Evolutionary conservation across 176 grass and related monocot species (phyloP).

Genomic region (Phragmites australis): DNA sequence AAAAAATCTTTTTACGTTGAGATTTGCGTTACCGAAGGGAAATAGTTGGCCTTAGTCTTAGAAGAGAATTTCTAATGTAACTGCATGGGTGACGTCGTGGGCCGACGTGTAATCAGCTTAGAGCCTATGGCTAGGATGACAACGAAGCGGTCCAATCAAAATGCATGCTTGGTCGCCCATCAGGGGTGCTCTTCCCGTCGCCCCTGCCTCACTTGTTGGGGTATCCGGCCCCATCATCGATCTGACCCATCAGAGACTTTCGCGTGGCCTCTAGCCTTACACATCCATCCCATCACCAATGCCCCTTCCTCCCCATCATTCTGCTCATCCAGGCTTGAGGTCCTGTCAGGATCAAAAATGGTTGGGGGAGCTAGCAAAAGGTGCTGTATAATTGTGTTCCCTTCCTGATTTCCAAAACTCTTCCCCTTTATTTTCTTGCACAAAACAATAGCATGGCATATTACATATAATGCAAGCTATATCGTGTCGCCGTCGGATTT

Average conservation of each 20-base stretch:
- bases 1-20: no score
- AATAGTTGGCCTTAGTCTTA: no score
- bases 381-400: neutral
- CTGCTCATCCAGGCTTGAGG: neutral
- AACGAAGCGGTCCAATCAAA: slow-evolving; percentile 4
- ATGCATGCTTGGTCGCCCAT: slow-evolving; percentile 28
- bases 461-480: neutral
- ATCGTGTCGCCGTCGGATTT: neutral
- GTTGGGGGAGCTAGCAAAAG: neutral
- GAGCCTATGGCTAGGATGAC: slow-evolving; percentile 2
- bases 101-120: no score
- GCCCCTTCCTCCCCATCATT: no score
- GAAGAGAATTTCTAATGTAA: no score
- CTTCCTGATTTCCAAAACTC: neutral
- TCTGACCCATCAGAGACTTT: neutral
- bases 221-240: slow-evolving; percentile 37
- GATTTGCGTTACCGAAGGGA: no score
- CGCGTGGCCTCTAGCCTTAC: slow-evolving; percentile 25
- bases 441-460: neutral
- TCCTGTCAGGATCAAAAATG: no score
- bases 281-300: neutral
- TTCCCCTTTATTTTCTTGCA: neutral
- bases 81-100: no score
- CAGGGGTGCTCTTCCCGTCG: neutral
- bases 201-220: slow-evolving; percentile 25